Evolutionary conservation across 164 flowering plant species (phyloP), one percentile per base, ranked within the genome.

Genomic region (Vitis riparia): DNA sequence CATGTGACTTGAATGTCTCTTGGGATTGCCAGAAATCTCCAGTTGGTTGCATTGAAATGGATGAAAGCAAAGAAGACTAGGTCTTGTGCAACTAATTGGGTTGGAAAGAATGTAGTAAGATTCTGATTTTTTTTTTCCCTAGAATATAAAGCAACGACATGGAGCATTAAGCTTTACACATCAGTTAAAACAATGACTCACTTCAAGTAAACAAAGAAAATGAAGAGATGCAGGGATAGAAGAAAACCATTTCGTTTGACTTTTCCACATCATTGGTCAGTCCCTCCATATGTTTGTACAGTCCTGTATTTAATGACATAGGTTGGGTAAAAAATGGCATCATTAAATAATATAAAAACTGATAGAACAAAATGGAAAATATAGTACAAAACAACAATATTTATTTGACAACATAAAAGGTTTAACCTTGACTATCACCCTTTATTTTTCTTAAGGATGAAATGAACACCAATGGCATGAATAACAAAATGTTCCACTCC

Each of bases 231-330:
- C 0, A 56, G 67, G 49, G 44, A 73, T 2, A 56, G 71, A 62
- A 14, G 55, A 47, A 65, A 67, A 96, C 99, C 97, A 82, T 81
- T 79, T 96, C 98, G 75, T 93, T 92, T 58, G 99, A 91, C 80
- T 84, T 91, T 16, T 96, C 98, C 58, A 87, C 85, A 63, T 92
- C 95, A 71, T 83, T 82, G 49, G 89, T 85, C 66, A 93, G 72
- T 63, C 82, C 89, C 47, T 96, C 98, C 88, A 92, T 81, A 71
- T 88, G 86, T 71, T 87, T 88, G 75, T 78, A 88, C 11, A 96
- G 66, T 55, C 89, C 99, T 96, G 91, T 59, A 80, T 29, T 47
- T 16, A 72, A 59, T 12, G 59, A 61, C 62, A 66, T 10, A 5
- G 65, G 27, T 59, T 16, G 2, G 32, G 32, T 59, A 57, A 57